Percentiles rank a stretch among this genome's conserved stretches.
Evolutionary conservation across 805 yeast genomes (phyloP).

Genomic region (Isabelozyma rhagii): DNA sequence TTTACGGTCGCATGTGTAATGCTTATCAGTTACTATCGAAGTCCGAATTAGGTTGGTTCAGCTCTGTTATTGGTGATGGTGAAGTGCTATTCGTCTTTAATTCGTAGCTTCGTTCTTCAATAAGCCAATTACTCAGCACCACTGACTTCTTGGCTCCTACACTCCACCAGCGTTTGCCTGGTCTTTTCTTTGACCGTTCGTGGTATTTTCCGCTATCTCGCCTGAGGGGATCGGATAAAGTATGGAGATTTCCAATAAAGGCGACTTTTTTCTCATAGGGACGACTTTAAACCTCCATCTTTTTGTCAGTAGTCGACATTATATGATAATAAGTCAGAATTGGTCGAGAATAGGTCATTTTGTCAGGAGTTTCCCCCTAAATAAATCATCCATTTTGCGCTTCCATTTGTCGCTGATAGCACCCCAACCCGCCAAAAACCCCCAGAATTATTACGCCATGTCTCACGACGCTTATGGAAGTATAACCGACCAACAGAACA

Average conservation of each 20-base stretch:
- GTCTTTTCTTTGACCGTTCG: background rate
- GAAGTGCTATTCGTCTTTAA: no score
- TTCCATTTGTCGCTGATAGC: background rate
- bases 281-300: no score
- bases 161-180: background rate
- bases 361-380: background rate
- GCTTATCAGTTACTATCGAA: no score
- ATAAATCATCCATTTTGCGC: background rate
- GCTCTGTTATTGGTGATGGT: no score
- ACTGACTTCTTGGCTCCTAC: no score
- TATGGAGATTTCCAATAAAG: background rate
- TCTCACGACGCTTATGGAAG: conserved; percentile 9
- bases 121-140: no score
- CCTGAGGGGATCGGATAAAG: background rate
- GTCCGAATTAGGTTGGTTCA: no score
- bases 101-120: no score
- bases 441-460: conserved; percentile 8
- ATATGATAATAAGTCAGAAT: background rate
- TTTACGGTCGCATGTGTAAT: no score
- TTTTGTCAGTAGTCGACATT: background rate
- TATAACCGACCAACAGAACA: conserved; percentile 13
- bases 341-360: background rate
- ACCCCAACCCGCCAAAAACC: background rate
- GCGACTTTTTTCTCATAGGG: background rate
- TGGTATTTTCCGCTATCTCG: background rate